A percentile compares a stretch with the other conserved stretches of the same genome.
Evolutionary conservation across 1,139 yeast species (phyloP).

Genomic region (Ogataea hybrid): DNA sequence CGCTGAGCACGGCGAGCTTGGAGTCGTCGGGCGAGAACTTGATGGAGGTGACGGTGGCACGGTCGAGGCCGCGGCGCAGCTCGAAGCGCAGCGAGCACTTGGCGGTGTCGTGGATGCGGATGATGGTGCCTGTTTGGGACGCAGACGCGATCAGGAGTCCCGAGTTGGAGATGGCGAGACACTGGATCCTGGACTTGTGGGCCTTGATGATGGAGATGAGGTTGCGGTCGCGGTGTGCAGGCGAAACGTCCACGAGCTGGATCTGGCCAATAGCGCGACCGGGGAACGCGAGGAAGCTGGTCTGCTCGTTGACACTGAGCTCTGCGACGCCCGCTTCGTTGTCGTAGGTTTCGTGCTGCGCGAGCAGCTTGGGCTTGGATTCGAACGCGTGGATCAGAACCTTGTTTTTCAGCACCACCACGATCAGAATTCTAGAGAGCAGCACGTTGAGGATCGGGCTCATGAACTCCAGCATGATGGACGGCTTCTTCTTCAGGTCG

Average conservation of each 20-base stretch:
- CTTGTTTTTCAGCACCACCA: slow-evolving; percentile 65
- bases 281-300: slow-evolving; percentile 65
- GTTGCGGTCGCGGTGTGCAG: slow-evolving; percentile 58
- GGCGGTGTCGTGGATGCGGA: slow-evolving; percentile 72
- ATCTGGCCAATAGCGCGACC: slow-evolving; percentile 70
- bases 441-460: slow-evolving; percentile 73
- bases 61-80: slow-evolving; percentile 85
- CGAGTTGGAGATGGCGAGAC: slow-evolving; percentile 64
- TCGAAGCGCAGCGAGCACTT: slow-evolving; percentile 75
- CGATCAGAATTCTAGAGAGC: slow-evolving; percentile 70
- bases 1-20: slow-evolving; percentile 80
- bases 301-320: slow-evolving; percentile 37
- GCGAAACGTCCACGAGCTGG: slow-evolving; percentile 69
- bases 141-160: slow-evolving; percentile 87
- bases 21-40: slow-evolving; percentile 75
- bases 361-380: slow-evolving; percentile 69
- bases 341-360: slow-evolving; percentile 68
- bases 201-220: slow-evolving; percentile 77
- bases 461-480: slow-evolving; percentile 72
- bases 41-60: slow-evolving; percentile 79
- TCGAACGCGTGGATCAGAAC: slow-evolving; percentile 78
- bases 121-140: slow-evolving; percentile 82
- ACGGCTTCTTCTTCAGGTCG: slow-evolving; percentile 74
- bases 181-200: slow-evolving; percentile 68
- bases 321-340: slow-evolving; percentile 73